phyloP scores from a whole-genome alignment of 2,329 filamentous ascomycete species.

The Colletotrichum tabaci region DNA sequence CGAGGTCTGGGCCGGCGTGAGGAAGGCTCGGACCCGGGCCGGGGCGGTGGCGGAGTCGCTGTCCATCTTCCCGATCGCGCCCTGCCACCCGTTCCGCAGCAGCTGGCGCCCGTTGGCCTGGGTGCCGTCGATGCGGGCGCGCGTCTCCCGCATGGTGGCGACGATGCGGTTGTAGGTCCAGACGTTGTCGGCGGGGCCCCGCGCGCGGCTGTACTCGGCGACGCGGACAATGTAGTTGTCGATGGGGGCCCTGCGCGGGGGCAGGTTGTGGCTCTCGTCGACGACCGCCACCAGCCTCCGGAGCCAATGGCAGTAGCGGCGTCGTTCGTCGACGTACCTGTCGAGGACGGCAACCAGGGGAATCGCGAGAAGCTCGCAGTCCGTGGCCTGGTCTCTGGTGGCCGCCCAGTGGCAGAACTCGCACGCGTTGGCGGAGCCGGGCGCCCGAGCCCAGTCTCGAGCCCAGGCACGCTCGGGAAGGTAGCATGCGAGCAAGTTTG shows the following conservation, averaged over 20 bases:
- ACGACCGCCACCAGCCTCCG: neutral
- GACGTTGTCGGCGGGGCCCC: neutral
- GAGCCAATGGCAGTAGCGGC: neutral
- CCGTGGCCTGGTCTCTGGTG: neutral
- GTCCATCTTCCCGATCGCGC: neutral
- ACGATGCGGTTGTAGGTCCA: neutral
- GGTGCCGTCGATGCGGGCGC: neutral
- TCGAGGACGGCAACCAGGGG: neutral
- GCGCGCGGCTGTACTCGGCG: neutral
- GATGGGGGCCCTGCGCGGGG: neutral
- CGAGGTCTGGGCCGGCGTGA: neutral
- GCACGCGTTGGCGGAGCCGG: neutral
- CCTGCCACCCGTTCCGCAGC: neutral
- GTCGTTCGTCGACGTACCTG: neutral
- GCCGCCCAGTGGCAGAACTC: neutral
- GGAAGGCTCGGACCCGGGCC: neutral
- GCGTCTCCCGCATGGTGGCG: neutral
- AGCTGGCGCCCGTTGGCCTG: neutral
- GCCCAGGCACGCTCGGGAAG: neutral
- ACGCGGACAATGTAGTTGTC: constrained; percentile 1
- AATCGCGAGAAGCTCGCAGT: neutral
- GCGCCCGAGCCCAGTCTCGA: neutral
- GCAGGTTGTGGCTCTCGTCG: too few relatives aligned
- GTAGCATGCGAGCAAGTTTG: constrained; percentile 8
- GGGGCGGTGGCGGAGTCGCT: neutral